These are phyloP conservation scores for Penicillium chermesinum DNA, from an alignment of 495 filamentous ascomycete species.

Conservation along the genomic window DNA sequence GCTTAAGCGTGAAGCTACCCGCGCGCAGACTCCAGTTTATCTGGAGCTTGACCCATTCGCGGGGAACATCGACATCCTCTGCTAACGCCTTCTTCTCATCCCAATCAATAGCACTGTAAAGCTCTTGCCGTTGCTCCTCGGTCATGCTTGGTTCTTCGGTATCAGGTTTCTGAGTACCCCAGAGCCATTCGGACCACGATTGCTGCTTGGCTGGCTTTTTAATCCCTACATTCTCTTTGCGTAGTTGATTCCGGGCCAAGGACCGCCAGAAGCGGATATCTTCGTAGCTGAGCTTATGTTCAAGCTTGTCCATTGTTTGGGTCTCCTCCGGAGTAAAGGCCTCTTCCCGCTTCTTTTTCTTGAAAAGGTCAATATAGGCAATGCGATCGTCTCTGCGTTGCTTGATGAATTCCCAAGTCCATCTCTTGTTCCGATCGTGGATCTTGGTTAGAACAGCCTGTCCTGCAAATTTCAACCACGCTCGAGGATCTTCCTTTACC, in stretches of 20 bases:
- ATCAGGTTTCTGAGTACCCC: constrained; percentile 71
- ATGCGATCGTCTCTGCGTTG: constrained; percentile 87
- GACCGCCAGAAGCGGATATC: constrained; percentile 97
- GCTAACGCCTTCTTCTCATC: constrained; percentile 89
- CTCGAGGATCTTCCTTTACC: constrained; percentile 84
- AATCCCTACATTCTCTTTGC: constrained; percentile 85
- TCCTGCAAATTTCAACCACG: constrained; percentile 87
- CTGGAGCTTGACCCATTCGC: constrained; percentile 87
- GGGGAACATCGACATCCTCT: constrained; percentile 80
- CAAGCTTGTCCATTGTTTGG: constrained; percentile 67
- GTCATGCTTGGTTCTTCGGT: constrained; percentile 76
- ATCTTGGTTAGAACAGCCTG: constrained; percentile 87
- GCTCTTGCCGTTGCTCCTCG: constrained; percentile 90
- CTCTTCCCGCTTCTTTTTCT: constrained; percentile 80
- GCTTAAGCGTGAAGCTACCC: constrained; percentile 87
- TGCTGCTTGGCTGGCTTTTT: constrained; percentile 61
- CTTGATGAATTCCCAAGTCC: constrained; percentile 92
- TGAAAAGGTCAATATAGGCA: constrained; percentile 90
- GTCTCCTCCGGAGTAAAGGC: constrained; percentile 62
- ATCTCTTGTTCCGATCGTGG: constrained; percentile 80
- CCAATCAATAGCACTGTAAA: constrained; percentile 97
- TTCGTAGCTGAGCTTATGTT: constrained; percentile 87
- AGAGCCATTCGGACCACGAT: constrained; percentile 83
- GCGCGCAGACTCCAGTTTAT: constrained; percentile 83
- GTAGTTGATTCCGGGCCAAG: constrained; percentile 85